A percentile compares a stretch with the other conserved stretches of the same genome.
phyloP scores from a whole-genome alignment of 2,329 filamentous ascomycete species.

The Stagonosporopsis rhizophila region DNA sequence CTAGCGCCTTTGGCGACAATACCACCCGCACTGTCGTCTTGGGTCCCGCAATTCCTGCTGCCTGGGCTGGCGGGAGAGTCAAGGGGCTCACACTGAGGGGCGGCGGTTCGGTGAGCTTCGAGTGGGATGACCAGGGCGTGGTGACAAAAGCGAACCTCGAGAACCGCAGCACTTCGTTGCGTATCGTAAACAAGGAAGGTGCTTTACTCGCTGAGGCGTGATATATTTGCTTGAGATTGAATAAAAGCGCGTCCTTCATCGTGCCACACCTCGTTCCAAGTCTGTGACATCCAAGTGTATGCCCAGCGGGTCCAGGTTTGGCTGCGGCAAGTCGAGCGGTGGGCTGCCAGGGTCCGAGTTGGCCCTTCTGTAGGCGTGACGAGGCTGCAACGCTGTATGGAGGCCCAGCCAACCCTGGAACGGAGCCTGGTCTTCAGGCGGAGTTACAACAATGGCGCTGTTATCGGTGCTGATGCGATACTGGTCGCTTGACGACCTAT shows the following conservation, averaged over 20 bases:
- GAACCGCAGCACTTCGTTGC: background rate
- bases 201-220: conserved; percentile 1
- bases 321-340: conserved; percentile 6
- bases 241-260: background rate
- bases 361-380: conserved; percentile 21
- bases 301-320: conserved; percentile 9
- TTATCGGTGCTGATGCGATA: conserved; percentile 7
- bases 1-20: conserved; percentile 33
- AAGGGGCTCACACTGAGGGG: conserved; percentile 55
- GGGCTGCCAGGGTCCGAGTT: conserved; percentile 24
- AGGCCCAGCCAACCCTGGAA: conserved; percentile 17
- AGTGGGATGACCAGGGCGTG: conserved; percentile 51
- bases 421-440: background rate
- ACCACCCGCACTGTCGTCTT: conserved; percentile 50
- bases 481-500: conserved; percentile 10
- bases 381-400: conserved; percentile 11
- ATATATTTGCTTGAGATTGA: background rate
- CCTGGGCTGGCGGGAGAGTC: conserved; percentile 56
- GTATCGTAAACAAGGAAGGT: conserved; percentile 24
- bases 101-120: conserved; percentile 54
- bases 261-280: conserved; percentile 9
- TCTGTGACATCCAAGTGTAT: conserved; percentile 14
- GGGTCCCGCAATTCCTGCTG: conserved; percentile 57
- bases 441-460: background rate
- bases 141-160: conserved; percentile 31